phyloP scores from a whole-genome alignment of 108 stramenopile genomes.

The Hondaea fermentalgiana region DNA sequence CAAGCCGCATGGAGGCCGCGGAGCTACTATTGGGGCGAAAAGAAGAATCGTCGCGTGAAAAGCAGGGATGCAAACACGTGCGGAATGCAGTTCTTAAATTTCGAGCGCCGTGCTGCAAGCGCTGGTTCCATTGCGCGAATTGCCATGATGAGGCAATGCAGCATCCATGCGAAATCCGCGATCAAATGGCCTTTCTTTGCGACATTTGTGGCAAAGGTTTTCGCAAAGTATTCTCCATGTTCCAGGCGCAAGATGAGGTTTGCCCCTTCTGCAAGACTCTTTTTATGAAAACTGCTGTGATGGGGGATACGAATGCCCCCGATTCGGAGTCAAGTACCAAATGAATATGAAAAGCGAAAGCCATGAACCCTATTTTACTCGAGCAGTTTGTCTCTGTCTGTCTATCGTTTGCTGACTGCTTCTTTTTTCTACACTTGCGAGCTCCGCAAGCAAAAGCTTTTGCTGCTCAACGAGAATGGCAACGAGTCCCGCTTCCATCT shows the following conservation, averaged over 20 bases:
- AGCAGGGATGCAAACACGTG: background rate
- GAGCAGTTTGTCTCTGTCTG: no score
- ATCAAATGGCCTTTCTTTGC: background rate
- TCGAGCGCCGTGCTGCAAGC: background rate
- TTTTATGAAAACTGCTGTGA: background rate
- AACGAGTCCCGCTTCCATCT: background rate
- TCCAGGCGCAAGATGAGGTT: background rate
- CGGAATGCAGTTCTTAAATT: background rate
- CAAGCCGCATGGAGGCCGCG: no score
- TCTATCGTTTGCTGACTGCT: no score
- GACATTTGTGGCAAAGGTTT: background rate
- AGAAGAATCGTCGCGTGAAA: background rate
- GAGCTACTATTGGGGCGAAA: background rate
- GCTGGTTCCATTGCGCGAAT: background rate
- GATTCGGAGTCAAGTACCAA: no score
- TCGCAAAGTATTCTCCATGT: background rate
- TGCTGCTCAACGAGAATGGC: background rate
- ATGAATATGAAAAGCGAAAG: no score
- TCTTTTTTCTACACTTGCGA: background rate
- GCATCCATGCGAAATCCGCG: background rate
- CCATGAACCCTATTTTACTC: no score
- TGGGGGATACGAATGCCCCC: background rate
- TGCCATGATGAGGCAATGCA: background rate
- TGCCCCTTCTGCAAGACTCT: background rate
- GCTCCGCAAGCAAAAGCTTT: background rate